Conservation (phyloP, 768 basidiomycete genomes). For the Pleurotus cornucopiae region DNA sequence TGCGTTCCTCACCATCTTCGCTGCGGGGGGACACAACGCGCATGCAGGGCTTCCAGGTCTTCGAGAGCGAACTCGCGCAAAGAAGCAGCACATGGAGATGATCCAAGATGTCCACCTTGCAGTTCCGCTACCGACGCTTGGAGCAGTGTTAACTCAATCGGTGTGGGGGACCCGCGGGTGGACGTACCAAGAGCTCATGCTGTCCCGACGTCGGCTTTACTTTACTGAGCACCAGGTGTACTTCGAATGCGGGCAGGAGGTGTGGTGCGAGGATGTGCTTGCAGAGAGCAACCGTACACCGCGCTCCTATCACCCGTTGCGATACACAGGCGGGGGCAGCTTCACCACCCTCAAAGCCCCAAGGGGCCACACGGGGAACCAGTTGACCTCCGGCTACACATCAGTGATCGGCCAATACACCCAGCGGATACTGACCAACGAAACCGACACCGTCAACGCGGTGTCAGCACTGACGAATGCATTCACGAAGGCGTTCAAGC, state of each 20-base stretch:
- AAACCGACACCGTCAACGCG: not conserved
- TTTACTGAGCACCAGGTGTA: slow-evolving; percentile 3
- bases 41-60: not conserved
- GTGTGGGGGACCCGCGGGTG: not conserved
- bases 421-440: not conserved
- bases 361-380: not conserved
- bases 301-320: not conserved
- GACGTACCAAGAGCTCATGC: slow-evolving; percentile 1
- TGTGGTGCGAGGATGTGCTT: not conserved
- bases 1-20: not conserved
- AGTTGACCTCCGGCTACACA: not conserved
- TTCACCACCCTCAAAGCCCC: not conserved
- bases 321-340: not conserved
- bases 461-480: slow-evolving; percentile 4
- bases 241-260: not conserved
- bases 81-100: not conserved
- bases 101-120: not conserved
- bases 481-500: slow-evolving; percentile 1
- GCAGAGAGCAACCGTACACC: not conserved
- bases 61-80: not conserved
- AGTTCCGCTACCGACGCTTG: not conserved
- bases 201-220: not conserved
- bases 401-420: not conserved
- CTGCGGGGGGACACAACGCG: not conserved
- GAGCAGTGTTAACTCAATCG: not conserved